Base-by-base conservation (phyloP, 805 yeast genomes). In the Wickerhamiella dianesei region DNA sequence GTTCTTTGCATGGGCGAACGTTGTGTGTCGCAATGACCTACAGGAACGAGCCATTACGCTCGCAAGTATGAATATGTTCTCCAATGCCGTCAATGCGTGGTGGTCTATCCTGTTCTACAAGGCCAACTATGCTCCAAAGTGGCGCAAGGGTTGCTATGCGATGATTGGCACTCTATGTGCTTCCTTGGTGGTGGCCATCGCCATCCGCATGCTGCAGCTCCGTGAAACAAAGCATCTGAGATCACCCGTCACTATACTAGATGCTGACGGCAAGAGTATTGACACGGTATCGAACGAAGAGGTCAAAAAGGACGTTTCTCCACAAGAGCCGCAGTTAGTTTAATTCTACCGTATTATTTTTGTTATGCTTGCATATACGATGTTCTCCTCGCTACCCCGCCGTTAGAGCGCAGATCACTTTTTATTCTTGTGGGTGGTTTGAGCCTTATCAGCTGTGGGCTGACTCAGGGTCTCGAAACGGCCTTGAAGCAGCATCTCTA, bases 21-120 rank as follows among this genome's bases (percentile, higher is more conserved):
- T 36, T n/a, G 39, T 36, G 5, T 36, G 39, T n/a, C 39, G 39
- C 8, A 16, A 16, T 18, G 39, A 36, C 14, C 19, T 36, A 6
- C 19, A 36, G 17, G 39, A 36, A 18, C 8, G 39, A 16, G 39
- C 39, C 8, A 36, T 36, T 18, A 36, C 39, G 8, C 17, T 36
- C 8, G 39, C 39, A n/a, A 36, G 39, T n/a, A 36, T 36, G 39
- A 36, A 36, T 18, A 36, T 36, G 39, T 36, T 36, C 14, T 36
- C 39, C 8, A 36, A 36, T 36, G 39, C 39, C 19, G 39, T 36
- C 17, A 36, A 36, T 36, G 39, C 39, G 17, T 36, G 39, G 39
- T 36, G 39, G 39, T 36, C 39, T 6, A 36, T 36, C 14, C 8
- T 36, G 17, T 36, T 36, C 17, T 36, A 36, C 14, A 16, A n/a